Conservation (phyloP, 805 yeast species). For the Ogataea pignaliae region DNA sequence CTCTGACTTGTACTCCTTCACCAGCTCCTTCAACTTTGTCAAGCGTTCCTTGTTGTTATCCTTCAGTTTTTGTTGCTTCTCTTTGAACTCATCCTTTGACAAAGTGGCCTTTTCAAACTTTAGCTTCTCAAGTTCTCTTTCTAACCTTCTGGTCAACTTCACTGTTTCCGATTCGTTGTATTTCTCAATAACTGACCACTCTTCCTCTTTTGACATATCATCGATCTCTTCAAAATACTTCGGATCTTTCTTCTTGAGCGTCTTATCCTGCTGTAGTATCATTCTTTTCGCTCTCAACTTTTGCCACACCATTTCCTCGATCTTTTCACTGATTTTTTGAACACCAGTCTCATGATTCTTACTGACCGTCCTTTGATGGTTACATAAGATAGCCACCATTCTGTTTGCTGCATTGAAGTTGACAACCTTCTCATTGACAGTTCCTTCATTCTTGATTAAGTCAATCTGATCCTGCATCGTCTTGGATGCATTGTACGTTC, state of each 20-base stretch:
- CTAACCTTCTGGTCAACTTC: slow-evolving; percentile 58
- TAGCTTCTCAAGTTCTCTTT: slow-evolving; percentile 72
- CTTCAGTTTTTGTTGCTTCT: slow-evolving; percentile 45
- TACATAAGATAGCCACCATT: slow-evolving; percentile 92
- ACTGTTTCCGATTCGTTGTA: slow-evolving; percentile 65
- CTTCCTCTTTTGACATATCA: slow-evolving; percentile 63
- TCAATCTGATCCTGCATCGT: slow-evolving; percentile 96
- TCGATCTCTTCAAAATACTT: slow-evolving; percentile 64
- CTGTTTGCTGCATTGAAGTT: slow-evolving; percentile 92
- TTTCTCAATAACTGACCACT: slow-evolving; percentile 50
- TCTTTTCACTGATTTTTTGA: slow-evolving; percentile 69
- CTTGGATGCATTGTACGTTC: slow-evolving; percentile 94
- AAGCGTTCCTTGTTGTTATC: slow-evolving; percentile 53
- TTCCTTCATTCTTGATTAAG: slow-evolving; percentile 77
- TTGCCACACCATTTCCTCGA: slow-evolving; percentile 82
- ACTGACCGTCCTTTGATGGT: slow-evolving; percentile 90
- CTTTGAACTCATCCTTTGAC: slow-evolving; percentile 49
- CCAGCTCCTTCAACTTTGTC: slow-evolving; percentile 47
- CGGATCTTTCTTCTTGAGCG: slow-evolving; percentile 42
- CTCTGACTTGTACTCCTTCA: slow-evolving; percentile 52
- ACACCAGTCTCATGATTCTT: slow-evolving; percentile 81
- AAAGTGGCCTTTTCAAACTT: slow-evolving; percentile 52
- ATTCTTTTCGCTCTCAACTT: slow-evolving; percentile 68
- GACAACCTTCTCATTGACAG: slow-evolving; percentile 82
- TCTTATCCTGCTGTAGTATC: slow-evolving; percentile 61